phyloP scores from a whole-genome alignment of 805 yeast species.

The Tetrapisispora iriomotensis region DNA sequence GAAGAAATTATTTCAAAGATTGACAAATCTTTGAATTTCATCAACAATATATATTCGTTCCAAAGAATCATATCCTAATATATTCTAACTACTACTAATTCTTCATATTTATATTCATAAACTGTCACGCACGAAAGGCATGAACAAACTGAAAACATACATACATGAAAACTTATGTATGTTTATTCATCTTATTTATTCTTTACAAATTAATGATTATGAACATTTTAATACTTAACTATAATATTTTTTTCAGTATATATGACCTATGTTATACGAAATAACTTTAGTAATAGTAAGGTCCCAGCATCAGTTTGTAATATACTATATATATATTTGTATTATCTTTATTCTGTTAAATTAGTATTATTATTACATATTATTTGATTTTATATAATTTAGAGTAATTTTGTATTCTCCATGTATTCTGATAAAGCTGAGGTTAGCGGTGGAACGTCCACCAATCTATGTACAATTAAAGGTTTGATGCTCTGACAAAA shows the following conservation, averaged over 20 bases:
- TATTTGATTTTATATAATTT: background rate
- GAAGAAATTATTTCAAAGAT: background rate
- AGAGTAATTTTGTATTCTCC: slow-evolving; percentile 17
- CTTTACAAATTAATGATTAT: background rate
- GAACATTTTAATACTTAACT: background rate
- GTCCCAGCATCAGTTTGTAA: no score
- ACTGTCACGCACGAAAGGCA: no score
- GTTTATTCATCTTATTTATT: no score
- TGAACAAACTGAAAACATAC: no score
- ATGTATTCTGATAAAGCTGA: slow-evolving; percentile 25
- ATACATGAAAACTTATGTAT: no score
- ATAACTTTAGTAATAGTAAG: no score
- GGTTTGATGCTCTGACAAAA: slow-evolving; percentile 25
- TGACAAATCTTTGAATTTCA: slow-evolving; percentile 1
- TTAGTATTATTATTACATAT: slow-evolving; percentile 1
- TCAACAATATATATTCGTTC: background rate
- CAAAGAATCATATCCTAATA: background rate
- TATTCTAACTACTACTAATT: background rate
- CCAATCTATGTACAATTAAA: slow-evolving; percentile 21
- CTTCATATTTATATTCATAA: no score
- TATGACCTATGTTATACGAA: background rate
- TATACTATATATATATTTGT: no score
- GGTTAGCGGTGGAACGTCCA: slow-evolving; percentile 27
- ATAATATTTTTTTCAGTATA: background rate
- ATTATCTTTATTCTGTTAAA: background rate